A percentile compares a stretch with the other conserved stretches of the same genome.
Evolutionary conservation across 768 basidiomycete genomes (phyloP).

Genomic region (Calocybe gangraenosa): DNA sequence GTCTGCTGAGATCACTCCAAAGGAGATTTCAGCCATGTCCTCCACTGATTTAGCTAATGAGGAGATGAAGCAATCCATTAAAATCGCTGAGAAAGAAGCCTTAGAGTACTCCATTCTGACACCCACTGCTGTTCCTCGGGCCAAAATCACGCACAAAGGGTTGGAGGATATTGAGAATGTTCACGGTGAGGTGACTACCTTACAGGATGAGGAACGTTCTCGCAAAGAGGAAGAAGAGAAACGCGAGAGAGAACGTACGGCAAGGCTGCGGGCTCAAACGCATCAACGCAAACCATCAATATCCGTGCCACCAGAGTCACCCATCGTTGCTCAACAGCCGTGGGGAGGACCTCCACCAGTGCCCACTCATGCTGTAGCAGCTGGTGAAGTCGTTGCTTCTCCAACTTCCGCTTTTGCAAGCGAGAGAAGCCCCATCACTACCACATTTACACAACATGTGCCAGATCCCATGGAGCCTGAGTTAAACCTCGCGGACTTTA

Average conservation of each 20-base stretch:
- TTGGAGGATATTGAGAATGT: constrained; percentile 85
- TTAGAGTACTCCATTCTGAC: constrained; percentile 82
- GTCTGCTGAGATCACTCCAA: constrained; percentile 57
- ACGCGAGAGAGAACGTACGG: constrained; percentile 65
- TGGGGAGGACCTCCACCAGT: constrained; percentile 67
- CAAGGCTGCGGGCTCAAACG: constrained; percentile 48
- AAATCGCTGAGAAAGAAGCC: constrained; percentile 76
- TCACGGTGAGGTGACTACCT: constrained; percentile 39
- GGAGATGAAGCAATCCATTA: constrained; percentile 79
- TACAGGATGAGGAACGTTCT: constrained; percentile 52
- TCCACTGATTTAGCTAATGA: constrained; percentile 88
- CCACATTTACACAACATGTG: constrained; percentile 11
- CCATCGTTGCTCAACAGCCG: constrained; percentile 39
- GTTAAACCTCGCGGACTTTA: constrained; percentile 69
- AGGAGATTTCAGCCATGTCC: constrained; percentile 78
- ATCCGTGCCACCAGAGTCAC: constrained; percentile 74
- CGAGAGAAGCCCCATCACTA: constrained; percentile 7
- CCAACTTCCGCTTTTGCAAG: constrained; percentile 25
- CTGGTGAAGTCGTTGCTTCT: constrained; percentile 20
- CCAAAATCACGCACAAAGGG: constrained; percentile 91
- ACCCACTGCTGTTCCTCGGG: constrained; percentile 60
- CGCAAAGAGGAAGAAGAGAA: constrained; percentile 65
- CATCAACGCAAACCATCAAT: constrained; percentile 50
- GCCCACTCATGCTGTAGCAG: constrained; percentile 40
- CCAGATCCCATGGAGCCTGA: constrained; percentile 54